These are phyloP conservation scores for Rosellinia necatrix DNA, from an alignment of 2,329 filamentous ascomycete species.

Conservation along the genomic window DNA sequence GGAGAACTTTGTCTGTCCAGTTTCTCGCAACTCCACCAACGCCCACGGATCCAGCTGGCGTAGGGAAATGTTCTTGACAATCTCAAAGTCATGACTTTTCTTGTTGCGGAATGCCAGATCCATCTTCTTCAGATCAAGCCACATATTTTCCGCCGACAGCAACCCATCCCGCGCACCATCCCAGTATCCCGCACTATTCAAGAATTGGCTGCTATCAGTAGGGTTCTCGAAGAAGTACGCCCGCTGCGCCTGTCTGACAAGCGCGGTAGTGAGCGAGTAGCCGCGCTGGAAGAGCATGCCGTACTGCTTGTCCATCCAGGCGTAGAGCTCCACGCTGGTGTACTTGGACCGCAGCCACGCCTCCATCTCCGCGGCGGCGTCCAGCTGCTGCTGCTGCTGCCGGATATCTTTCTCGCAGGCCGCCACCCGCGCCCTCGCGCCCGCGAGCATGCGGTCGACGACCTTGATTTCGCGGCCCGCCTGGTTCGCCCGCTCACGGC, in stretches of 20 bases:
- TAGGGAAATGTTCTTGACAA: slow-evolving; percentile 4
- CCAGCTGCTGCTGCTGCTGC: background rate
- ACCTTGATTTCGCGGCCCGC: slow-evolving; percentile 7
- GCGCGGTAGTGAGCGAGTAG: background rate
- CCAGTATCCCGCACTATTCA: background rate
- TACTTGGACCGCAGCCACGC: slow-evolving; percentile 4
- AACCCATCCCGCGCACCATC: background rate
- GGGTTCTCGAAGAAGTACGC: slow-evolving; percentile 3
- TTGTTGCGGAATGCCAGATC: background rate
- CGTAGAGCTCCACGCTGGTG: background rate
- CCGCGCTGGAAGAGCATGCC: background rate
- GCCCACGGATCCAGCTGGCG: slow-evolving; percentile 1
- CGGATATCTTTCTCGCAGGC: background rate
- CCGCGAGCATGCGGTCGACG: background rate
- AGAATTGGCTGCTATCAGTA: background rate
- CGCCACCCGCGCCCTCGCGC: background rate
- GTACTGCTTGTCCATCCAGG: slow-evolving; percentile 2
- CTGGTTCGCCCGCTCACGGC: background rate
- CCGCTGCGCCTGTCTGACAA: background rate
- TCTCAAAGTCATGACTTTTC: slow-evolving; percentile 6
- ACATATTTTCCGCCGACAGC: background rate
- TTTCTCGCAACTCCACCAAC: background rate
- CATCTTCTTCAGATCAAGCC: slow-evolving; percentile 9
- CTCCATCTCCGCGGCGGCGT: background rate
- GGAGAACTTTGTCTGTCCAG: background rate